Conservation (phyloP, 1,284 basidiomycete genomes). For the Coniferiporia sulphurascens region DNA sequence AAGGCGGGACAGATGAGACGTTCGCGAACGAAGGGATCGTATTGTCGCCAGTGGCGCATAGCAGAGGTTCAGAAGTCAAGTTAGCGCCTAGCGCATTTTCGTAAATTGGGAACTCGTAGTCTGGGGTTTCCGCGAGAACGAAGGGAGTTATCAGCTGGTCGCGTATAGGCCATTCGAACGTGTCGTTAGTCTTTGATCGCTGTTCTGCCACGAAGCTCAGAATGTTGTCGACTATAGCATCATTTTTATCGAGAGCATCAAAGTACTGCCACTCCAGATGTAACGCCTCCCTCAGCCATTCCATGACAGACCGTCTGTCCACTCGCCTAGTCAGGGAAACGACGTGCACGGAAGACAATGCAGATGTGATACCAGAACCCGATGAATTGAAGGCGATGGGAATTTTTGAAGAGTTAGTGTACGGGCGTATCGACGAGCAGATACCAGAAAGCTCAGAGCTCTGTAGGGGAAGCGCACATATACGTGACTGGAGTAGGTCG, state of each 20-base stretch:
- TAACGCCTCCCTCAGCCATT: constrained; percentile 39
- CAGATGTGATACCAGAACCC: constrained; percentile 18
- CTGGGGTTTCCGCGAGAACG: background rate
- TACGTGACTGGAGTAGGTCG: background rate
- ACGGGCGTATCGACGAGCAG: background rate
- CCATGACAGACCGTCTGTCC: constrained; percentile 54
- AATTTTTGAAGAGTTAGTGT: background rate
- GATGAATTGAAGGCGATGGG: background rate
- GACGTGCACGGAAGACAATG: constrained; percentile 45
- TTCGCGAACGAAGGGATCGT: constrained; percentile 34
- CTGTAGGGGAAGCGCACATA: background rate
- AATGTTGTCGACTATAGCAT: constrained; percentile 36
- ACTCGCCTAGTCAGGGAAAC: constrained; percentile 50
- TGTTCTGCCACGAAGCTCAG: constrained; percentile 36
- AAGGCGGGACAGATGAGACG: constrained; percentile 33
- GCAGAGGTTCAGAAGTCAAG: constrained; percentile 30
- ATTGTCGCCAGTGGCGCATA: constrained; percentile 47
- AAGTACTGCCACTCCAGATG: constrained; percentile 48
- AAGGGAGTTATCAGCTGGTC: background rate
- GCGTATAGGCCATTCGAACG: constrained; percentile 9
- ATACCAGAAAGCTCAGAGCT: background rate
- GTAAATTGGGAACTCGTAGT: background rate
- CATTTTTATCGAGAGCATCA: constrained; percentile 41
- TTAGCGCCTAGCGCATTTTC: background rate
- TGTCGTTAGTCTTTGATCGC: constrained; percentile 24